Conservation (phyloP, 78 protist genomes). For the Reticulomyxa filosa region DNA sequence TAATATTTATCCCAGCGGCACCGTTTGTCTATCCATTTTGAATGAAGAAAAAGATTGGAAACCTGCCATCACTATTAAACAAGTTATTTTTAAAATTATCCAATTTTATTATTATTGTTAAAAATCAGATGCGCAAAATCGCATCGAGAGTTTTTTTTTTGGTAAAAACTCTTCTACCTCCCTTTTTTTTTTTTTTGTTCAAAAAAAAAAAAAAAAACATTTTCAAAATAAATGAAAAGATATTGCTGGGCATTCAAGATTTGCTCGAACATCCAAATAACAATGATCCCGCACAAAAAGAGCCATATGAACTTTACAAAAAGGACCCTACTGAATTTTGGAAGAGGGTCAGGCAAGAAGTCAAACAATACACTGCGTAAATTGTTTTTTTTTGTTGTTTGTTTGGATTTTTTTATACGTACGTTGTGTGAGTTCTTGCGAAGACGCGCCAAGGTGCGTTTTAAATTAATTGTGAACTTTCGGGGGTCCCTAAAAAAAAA, state of each 20-base stretch:
- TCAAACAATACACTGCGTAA: no score
- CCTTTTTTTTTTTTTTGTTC: background rate
- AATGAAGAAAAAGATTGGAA: conserved; percentile 17
- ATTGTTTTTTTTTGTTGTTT: no score
- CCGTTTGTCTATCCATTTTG: conserved; percentile 18
- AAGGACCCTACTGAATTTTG: no score
- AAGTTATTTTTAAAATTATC: background rate
- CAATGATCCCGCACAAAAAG: conserved; percentile 5
- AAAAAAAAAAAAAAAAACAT: background rate
- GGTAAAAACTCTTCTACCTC: background rate
- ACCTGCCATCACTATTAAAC: conserved; percentile 11
- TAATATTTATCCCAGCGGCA: conserved; percentile 22
- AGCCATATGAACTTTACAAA: conserved; percentile 10
- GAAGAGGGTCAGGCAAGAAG: no score
- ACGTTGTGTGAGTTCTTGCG: no score
- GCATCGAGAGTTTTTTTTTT: background rate
- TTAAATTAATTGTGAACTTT: no score
- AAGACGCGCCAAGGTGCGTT: no score
- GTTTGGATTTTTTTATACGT: no score
- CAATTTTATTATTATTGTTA: background rate
- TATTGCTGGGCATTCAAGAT: conserved; percentile 16
- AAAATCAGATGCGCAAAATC: background rate
- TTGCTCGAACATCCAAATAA: conserved; percentile 6
- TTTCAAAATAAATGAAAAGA: background rate
- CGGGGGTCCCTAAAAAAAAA: no score